phyloP scores from a whole-genome alignment of 2,329 filamentous ascomycete genomes.

The Sporothrix pseudoabietina region DNA sequence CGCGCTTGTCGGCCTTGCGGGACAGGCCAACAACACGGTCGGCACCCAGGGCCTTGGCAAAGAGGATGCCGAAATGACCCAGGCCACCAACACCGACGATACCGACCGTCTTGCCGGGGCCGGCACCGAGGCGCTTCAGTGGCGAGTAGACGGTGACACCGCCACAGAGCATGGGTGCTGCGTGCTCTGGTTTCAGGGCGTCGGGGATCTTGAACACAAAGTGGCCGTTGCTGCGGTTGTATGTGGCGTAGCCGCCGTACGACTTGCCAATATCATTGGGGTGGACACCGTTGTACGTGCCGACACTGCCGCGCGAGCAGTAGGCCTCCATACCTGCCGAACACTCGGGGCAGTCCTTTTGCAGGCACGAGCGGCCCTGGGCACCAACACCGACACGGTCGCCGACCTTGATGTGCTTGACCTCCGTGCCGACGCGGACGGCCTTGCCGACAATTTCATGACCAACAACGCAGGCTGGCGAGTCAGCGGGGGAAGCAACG shows the following conservation, averaged over 20 bases:
- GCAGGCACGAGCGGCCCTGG: slow-evolving; percentile 34
- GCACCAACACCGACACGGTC: slow-evolving; percentile 36
- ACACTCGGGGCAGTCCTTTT: slow-evolving; percentile 42
- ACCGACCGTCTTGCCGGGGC: slow-evolving; percentile 35
- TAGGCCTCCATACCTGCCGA: slow-evolving; percentile 24
- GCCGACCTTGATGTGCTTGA: slow-evolving; percentile 44
- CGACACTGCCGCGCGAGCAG: slow-evolving; percentile 28
- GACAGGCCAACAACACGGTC: slow-evolving; percentile 35
- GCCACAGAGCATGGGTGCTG: slow-evolving; percentile 37
- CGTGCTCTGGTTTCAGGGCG: slow-evolving; percentile 33
- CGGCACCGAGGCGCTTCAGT: slow-evolving; percentile 30
- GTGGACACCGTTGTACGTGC: slow-evolving; percentile 31
- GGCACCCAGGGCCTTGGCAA: slow-evolving; percentile 34
- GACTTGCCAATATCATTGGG: slow-evolving; percentile 47
- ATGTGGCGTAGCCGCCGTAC: slow-evolving; percentile 35
- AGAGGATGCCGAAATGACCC: slow-evolving; percentile 35
- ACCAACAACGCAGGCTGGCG: slow-evolving; percentile 56
- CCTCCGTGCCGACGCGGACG: slow-evolving; percentile 55
- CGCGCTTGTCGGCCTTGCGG: slow-evolving; percentile 30
- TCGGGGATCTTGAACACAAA: slow-evolving; percentile 42
- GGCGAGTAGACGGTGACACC: slow-evolving; percentile 34
- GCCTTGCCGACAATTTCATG: slow-evolving; percentile 67
- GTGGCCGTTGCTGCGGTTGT: slow-evolving; percentile 46
- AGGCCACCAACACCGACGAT: slow-evolving; percentile 36
- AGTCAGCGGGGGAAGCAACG: too few species aligned